A percentile compares a stretch with the other conserved stretches of the same genome.
Evolutionary conservation across 2,329 filamentous ascomycete genomes (phyloP).

Genomic region (Colletotrichum sp.): DNA sequence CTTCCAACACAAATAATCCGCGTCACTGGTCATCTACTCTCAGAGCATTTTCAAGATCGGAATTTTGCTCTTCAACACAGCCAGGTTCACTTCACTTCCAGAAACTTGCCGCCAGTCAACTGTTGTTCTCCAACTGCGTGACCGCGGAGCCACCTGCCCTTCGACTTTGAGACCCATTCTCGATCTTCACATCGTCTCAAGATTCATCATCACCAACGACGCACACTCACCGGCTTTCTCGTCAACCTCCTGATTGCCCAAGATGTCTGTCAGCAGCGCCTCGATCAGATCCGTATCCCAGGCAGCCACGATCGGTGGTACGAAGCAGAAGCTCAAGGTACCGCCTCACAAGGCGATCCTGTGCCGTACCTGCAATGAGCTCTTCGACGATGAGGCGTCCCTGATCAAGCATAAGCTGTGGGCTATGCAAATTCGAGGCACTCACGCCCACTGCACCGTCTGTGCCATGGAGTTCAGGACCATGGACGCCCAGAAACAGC

Average conservation of each 20-base stretch:
- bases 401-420: slow-evolving; percentile 31
- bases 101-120: neutral
- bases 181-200: neutral
- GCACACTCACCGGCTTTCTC: neutral
- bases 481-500: slow-evolving; percentile 40
- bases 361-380: neutral
- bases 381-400: neutral
- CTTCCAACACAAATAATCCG: neutral
- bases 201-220: neutral
- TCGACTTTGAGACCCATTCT: neutral
- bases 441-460: slow-evolving; percentile 41
- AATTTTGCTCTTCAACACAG: neutral
- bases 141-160: neutral
- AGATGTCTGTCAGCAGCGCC: neutral
- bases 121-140: neutral
- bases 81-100: neutral
- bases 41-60: neutral
- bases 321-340: neutral
- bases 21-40: neutral
- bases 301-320: neutral
- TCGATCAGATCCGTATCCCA: neutral
- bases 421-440: slow-evolving; percentile 26
- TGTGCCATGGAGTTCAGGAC: slow-evolving; percentile 41
- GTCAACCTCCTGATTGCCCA: neutral
- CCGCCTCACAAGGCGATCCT: neutral